Percentiles rank a stretch among this genome's conserved stretches.
Evolutionary conservation across 768 basidiomycete genomes (phyloP).

Genomic region (Auricularia heimuer): DNA sequence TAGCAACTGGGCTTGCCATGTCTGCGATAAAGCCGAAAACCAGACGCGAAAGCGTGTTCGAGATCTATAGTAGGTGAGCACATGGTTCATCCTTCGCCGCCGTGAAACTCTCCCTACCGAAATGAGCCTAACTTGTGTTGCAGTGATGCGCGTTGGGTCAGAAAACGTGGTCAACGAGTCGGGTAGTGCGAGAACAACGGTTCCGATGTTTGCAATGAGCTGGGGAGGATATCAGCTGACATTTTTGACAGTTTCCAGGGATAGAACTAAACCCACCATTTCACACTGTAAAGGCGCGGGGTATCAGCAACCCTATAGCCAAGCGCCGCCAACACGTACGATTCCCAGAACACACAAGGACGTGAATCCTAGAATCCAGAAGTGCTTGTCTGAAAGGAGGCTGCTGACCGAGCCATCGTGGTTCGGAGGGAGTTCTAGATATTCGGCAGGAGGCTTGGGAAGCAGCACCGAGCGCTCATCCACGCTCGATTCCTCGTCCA

Average conservation of each 20-base stretch:
- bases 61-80: slow-evolving; percentile 20
- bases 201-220: slow-evolving; percentile 70
- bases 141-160: slow-evolving; percentile 17
- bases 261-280: slow-evolving; percentile 33
- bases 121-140: slow-evolving; percentile 59
- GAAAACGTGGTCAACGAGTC: slow-evolving; percentile 11
- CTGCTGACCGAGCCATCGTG: slow-evolving; percentile 27
- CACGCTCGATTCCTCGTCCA: slow-evolving; percentile 16
- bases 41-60: slow-evolving; percentile 65
- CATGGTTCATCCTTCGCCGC: background rate
- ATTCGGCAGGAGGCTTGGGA: slow-evolving; percentile 7
- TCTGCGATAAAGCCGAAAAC: slow-evolving; percentile 63
- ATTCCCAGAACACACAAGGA: slow-evolving; percentile 52
- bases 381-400: slow-evolving; percentile 44
- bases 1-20: slow-evolving; percentile 52
- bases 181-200: slow-evolving; percentile 59
- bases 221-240: background rate
- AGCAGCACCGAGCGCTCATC: slow-evolving; percentile 21
- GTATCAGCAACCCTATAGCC: slow-evolving; percentile 2
- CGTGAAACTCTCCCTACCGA: slow-evolving; percentile 23
- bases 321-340: slow-evolving; percentile 33
- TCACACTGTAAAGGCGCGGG: slow-evolving; percentile 39
- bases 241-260: background rate
- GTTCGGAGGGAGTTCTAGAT: slow-evolving; percentile 17
- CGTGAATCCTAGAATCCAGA: slow-evolving; percentile 53